Percentiles rank a stretch among this genome's conserved stretches.
Conservation (phyloP, 164 flowering plant genomes). For the Santalum album region DNA sequence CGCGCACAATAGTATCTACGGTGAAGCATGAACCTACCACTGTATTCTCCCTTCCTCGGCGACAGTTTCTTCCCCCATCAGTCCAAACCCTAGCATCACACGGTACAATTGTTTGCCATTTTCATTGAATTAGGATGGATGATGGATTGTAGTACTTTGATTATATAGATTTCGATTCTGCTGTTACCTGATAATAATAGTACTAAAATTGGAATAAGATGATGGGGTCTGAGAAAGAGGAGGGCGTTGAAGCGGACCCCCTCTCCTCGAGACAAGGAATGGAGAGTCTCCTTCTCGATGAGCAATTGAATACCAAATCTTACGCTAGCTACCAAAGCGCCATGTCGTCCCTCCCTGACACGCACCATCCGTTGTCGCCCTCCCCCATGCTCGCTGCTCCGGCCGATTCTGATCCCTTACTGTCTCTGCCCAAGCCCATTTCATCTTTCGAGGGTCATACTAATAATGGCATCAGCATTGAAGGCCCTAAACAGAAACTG, state of each 20-base stretch:
- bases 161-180: no score
- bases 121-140: no score
- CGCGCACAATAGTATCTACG: no score
- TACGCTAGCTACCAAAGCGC: constrained; percentile 34
- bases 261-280: constrained; percentile 53
- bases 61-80: no score
- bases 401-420: constrained; percentile 31
- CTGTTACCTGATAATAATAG: no score
- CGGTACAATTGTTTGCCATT: no score
- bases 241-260: constrained; percentile 34
- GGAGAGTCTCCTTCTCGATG: constrained; percentile 58
- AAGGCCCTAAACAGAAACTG: constrained; percentile 15
- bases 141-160: no score
- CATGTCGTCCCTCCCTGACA: constrained; percentile 32
- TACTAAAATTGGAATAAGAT: constrained; percentile 20
- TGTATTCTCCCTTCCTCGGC: no score
- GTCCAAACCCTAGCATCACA: no score
- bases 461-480: constrained; percentile 20
- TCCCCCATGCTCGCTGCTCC: constrained; percentile 17
- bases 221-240: constrained; percentile 65
- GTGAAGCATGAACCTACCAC: no score
- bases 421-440: constrained; percentile 33
- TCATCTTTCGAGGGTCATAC: constrained; percentile 30
- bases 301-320: constrained; percentile 19
- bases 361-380: constrained; percentile 33